Evolutionary conservation across 345 rosid species (phyloP), one percentile per base, ranked within the genome.

Genomic region (Psidium guajava): DNA sequence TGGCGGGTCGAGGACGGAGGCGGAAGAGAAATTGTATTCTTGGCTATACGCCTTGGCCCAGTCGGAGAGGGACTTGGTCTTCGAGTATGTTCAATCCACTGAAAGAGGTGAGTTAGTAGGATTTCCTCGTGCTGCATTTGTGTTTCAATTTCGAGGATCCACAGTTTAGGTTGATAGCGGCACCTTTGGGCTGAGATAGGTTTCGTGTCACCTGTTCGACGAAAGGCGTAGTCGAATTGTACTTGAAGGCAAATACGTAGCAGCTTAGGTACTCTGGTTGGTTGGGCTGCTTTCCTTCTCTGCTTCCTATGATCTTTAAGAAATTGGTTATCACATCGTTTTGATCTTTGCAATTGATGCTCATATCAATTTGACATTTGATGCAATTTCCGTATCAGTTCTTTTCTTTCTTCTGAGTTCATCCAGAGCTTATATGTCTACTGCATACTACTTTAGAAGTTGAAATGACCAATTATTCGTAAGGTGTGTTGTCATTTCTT

Each of bases 41-140:
- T 94, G 96, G 96, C 74, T 94, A 22, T 92, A 92, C 83, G 82
- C 92, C 15, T 58, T 94, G 88, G 94, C 95, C 3, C 91, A 89
- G 82, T 84, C 95, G 42, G 91, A 91, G 13, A 92, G 57, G 86
- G 88, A 93, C 84, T 49, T 94, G 85, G 95, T 87, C 75, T 94
- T 89, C 28, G 96, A 94, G 87, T 94, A 92, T 90, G 95, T 93
- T 86, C 90, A 87, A 44, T 94, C 96, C 84, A 94, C 96, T 0
- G 96, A 94, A 90, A 93, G 95, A 80, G 96, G 95, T 94, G 27
- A 84, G 90, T 77, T 5, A 49, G 5, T 44, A 5, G 55, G 6
- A 69, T 53, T 73, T 22, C 42, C 83, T 27, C 9, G 24, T 6
- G 25, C 83, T 15, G 53, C 18, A 52, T 82, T 32, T 53, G 25